Percentiles rank a stretch among this genome's conserved stretches.
Conservation (phyloP, 257 asterid genomes). For the Nicotiana paniculata region DNA sequence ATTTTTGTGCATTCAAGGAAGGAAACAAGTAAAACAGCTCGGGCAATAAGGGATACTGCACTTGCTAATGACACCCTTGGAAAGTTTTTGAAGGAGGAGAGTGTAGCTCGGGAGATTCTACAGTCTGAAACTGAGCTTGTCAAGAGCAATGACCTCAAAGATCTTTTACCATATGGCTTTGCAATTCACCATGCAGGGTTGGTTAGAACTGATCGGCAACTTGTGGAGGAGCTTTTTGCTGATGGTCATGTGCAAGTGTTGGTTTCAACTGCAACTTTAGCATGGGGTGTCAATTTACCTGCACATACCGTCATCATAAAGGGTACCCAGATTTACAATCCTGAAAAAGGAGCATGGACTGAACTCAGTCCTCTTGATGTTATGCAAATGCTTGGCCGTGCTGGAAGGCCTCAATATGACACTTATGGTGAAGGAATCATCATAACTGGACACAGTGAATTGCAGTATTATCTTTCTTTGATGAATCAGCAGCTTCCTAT, state of each 20-base stretch:
- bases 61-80: slow-evolving; percentile 38
- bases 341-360: slow-evolving; percentile 44
- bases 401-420: slow-evolving; percentile 45
- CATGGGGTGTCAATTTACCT: slow-evolving; percentile 47
- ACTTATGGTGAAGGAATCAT: slow-evolving; percentile 37
- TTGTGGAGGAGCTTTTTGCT: slow-evolving; percentile 35
- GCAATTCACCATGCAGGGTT: slow-evolving; percentile 44
- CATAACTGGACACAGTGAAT: slow-evolving; percentile 32
- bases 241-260: slow-evolving; percentile 35
- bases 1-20: slow-evolving; percentile 42
- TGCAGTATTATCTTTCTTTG: slow-evolving; percentile 33
- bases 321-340: slow-evolving; percentile 41
- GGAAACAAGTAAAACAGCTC: slow-evolving; percentile 42
- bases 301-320: slow-evolving; percentile 43
- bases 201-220: slow-evolving; percentile 36
- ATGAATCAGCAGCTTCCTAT: slow-evolving; percentile 46
- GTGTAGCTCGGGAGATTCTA: slow-evolving; percentile 34
- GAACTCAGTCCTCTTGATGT: slow-evolving; percentile 41
- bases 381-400: slow-evolving; percentile 50
- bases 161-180: slow-evolving; percentile 38
- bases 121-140: slow-evolving; percentile 38
- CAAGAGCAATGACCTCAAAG: slow-evolving; percentile 41
- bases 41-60: slow-evolving; percentile 38
- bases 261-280: slow-evolving; percentile 43
- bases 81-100: slow-evolving; percentile 35